Conservation (phyloP, 1,284 basidiomycete genomes). For the Pholiota adiposa region DNA sequence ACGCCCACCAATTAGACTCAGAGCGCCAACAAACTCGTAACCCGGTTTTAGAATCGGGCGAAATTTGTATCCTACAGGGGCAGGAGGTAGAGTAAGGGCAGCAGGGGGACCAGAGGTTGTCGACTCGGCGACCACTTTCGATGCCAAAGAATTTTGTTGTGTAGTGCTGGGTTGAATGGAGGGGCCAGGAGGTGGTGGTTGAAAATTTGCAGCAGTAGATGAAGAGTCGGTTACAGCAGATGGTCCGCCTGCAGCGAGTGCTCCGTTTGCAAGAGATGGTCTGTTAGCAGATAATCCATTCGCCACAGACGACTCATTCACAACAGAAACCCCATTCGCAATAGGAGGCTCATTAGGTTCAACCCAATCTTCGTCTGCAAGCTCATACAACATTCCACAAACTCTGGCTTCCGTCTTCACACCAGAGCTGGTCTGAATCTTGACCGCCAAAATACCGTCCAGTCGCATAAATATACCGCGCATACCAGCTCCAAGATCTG, state of each 20-base stretch:
- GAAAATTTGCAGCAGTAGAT: neutral
- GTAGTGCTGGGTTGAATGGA: constrained; percentile 2
- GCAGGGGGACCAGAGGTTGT: constrained; percentile 8
- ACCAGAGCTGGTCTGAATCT: constrained; percentile 46
- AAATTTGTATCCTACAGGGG: constrained; percentile 69
- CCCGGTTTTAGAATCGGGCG: constrained; percentile 67
- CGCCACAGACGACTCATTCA: neutral
- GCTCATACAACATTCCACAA: constrained; percentile 72
- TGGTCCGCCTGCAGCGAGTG: neutral
- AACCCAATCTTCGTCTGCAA: constrained; percentile 73
- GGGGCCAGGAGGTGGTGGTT: neutral
- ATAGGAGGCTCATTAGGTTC: constrained; percentile 35
- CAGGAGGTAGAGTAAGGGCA: constrained; percentile 41
- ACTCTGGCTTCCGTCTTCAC: constrained; percentile 62
- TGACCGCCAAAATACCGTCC: constrained; percentile 62
- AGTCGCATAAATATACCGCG: constrained; percentile 72
- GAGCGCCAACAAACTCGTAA: constrained; percentile 65
- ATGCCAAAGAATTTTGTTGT: neutral
- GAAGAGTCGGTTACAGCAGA: neutral
- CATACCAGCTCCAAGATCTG: constrained; percentile 55
- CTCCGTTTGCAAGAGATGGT: neutral
- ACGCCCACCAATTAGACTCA: constrained; percentile 70
- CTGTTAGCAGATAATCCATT: neutral
- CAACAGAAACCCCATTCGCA: neutral
- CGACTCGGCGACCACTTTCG: neutral